Conservation (phyloP, 495 filamentous ascomycete genomes). For the Penicillium antarcticum region DNA sequence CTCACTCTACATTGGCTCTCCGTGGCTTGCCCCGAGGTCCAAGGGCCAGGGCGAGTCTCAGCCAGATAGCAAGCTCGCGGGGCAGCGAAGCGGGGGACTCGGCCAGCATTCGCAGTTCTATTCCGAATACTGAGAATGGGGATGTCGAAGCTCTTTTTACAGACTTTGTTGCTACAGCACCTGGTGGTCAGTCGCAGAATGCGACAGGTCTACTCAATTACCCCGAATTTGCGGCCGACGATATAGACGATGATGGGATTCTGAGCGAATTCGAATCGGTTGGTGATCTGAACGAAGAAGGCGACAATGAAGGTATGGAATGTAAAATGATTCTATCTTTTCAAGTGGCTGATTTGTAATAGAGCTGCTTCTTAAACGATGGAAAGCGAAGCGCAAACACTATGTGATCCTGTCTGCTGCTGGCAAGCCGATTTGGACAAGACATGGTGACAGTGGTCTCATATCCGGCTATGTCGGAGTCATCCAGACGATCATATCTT, state of each 20-base stretch:
- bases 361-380: slow-evolving; percentile 66
- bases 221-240: slow-evolving; percentile 53
- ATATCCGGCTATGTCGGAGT: slow-evolving; percentile 94
- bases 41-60: slow-evolving; percentile 41
- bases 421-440: slow-evolving; percentile 96
- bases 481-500: slow-evolving; percentile 95
- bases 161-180: slow-evolving; percentile 48
- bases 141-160: slow-evolving; percentile 83
- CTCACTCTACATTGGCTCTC: slow-evolving; percentile 48
- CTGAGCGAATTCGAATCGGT: slow-evolving; percentile 75
- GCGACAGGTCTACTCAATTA: slow-evolving; percentile 37
- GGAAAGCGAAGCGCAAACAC: slow-evolving; percentile 90
- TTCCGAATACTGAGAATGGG: slow-evolving; percentile 67
- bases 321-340: not conserved
- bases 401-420: slow-evolving; percentile 94
- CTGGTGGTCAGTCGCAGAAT: slow-evolving; percentile 19
- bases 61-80: slow-evolving; percentile 43
- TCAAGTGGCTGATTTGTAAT: slow-evolving; percentile 13
- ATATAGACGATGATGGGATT: slow-evolving; percentile 57
- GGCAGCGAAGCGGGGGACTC: slow-evolving; percentile 71
- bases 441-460: slow-evolving; percentile 84
- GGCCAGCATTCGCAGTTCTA: slow-evolving; percentile 78
- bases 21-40: slow-evolving; percentile 34
- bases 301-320: slow-evolving; percentile 62
- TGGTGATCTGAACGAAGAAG: slow-evolving; percentile 57